Evolutionary conservation across 2,329 filamentous ascomycete genomes (phyloP).

Genomic region (Colletotrichum horii): DNA sequence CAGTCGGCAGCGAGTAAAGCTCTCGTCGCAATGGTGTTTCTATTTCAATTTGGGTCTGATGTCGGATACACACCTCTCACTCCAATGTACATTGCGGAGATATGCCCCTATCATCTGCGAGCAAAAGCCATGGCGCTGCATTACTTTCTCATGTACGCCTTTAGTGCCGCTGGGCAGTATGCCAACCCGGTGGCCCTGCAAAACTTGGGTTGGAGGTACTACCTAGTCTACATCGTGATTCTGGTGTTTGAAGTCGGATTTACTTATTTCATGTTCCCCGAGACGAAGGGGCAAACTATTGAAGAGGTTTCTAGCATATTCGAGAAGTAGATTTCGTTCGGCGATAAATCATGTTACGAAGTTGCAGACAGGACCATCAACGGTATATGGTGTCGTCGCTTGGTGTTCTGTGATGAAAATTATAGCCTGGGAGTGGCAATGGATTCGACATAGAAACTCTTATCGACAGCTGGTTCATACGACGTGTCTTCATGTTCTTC

Average conservation of each 20-base stretch:
- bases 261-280: background rate
- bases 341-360: background rate
- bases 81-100: background rate
- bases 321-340: background rate
- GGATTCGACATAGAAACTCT: background rate
- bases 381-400: background rate
- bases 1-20: slow-evolving; percentile 26
- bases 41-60: background rate
- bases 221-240: background rate
- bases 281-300: background rate
- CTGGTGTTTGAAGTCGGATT: background rate
- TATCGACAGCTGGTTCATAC: background rate
- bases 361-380: background rate
- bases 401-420: background rate
- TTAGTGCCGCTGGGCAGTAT: background rate
- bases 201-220: background rate
- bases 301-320: background rate
- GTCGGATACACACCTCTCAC: background rate
- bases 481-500: background rate
- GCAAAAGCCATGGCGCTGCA: background rate
- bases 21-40: background rate
- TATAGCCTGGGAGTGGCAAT: background rate
- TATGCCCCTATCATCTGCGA: background rate
- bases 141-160: background rate
- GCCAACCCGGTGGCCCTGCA: background rate